These are phyloP conservation scores for Fusarium sp. DNA, from an alignment of 2,329 filamentous ascomycete species.

Conservation along the genomic window DNA sequence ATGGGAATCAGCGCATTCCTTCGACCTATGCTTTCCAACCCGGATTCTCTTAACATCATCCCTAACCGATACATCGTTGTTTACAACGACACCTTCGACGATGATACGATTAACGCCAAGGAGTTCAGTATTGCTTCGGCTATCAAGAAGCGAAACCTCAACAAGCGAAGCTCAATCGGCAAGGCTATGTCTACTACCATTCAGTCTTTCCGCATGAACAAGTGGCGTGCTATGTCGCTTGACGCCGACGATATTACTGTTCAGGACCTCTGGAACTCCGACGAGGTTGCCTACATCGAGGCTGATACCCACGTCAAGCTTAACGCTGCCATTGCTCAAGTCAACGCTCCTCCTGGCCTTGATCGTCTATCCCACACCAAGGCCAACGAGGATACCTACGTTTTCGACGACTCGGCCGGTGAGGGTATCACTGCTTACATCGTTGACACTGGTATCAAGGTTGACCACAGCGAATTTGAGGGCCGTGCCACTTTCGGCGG, in stretches of 20 bases:
- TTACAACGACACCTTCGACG: conserved; percentile 68
- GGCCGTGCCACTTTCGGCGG: conserved; percentile 66
- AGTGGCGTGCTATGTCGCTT: conserved; percentile 67
- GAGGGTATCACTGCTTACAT: conserved; percentile 72
- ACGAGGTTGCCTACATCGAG: conserved; percentile 67
- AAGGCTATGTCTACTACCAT: conserved; percentile 63
- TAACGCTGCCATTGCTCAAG: conserved; percentile 62
- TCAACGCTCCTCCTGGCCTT: conserved; percentile 66
- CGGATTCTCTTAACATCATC: conserved; percentile 62
- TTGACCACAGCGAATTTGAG: conserved; percentile 68
- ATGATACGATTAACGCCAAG: conserved; percentile 64
- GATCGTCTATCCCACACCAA: conserved; percentile 64
- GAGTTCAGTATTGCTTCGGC: conserved; percentile 62
- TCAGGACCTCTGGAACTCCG: conserved; percentile 61
- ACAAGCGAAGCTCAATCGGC: conserved; percentile 64
- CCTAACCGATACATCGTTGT: conserved; percentile 74
- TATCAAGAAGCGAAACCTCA: conserved; percentile 69
- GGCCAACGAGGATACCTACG: conserved; percentile 51
- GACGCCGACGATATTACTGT: conserved; percentile 66
- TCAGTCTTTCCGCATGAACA: conserved; percentile 61
- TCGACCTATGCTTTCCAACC: conserved; percentile 62
- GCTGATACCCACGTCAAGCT: conserved; percentile 64
- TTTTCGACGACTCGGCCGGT: conserved; percentile 67
- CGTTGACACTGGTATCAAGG: conserved; percentile 74
- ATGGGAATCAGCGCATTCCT: conserved; percentile 51